Evolutionary conservation across 176 grass and related monocot species (phyloP).

Genomic region (Ensete ventricosum): DNA sequence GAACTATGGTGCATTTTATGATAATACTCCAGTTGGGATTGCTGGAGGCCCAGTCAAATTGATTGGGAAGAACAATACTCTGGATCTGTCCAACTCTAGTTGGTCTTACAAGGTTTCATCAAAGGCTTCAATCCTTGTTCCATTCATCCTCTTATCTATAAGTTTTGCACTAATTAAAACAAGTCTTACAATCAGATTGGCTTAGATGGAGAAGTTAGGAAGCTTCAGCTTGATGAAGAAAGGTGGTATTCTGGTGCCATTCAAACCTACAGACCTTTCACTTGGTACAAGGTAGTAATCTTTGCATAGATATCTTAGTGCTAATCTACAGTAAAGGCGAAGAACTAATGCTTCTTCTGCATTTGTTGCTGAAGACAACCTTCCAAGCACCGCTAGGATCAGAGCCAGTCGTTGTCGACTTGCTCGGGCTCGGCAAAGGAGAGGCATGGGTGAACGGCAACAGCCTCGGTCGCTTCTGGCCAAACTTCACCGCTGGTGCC

Average conservation of each 20-base stretch:
- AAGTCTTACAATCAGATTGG: slow-evolving; percentile 25
- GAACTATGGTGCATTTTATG: slow-evolving; percentile 28
- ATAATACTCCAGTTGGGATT: slow-evolving; percentile 26
- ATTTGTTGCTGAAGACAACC: slow-evolving; percentile 20
- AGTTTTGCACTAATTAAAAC: neutral
- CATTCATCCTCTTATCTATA: neutral
- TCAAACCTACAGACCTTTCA: slow-evolving; percentile 49
- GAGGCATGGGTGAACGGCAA: slow-evolving; percentile 76
- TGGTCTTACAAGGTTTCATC: slow-evolving; percentile 55
- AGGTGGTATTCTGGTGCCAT: slow-evolving; percentile 35
- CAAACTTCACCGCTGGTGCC: slow-evolving; percentile 24
- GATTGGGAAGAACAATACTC: neutral
- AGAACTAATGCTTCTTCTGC: neutral
- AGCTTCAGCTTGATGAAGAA: slow-evolving; percentile 30
- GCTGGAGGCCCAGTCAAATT: slow-evolving; percentile 23
- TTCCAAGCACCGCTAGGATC: slow-evolving; percentile 39
- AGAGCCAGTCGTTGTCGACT: slow-evolving; percentile 50
- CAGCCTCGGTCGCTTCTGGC: slow-evolving; percentile 79
- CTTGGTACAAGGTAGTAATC: slow-evolving; percentile 61
- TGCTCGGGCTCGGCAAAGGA: slow-evolving; percentile 53
- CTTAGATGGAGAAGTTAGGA: slow-evolving; percentile 38
- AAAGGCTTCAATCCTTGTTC: neutral
- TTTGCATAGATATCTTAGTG: neutral
- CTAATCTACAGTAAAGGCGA: neutral
- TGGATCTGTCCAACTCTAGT: slow-evolving; percentile 41